phyloP scores from a whole-genome alignment of 345 rosid species.

The Aquilaria sinensis region DNA sequence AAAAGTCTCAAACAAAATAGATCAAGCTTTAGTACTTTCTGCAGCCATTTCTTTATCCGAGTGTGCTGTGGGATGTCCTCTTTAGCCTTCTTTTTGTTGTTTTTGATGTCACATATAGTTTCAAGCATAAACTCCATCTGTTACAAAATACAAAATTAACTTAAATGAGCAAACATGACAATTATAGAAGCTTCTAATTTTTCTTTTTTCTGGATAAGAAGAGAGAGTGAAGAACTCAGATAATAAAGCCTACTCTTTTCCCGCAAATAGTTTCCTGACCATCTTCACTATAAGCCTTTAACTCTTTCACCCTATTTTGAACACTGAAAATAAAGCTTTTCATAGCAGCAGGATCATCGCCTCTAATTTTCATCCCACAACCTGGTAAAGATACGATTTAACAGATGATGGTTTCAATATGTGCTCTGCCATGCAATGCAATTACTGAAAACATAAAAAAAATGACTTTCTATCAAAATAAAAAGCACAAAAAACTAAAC shows the following conservation, averaged over 20 bases:
- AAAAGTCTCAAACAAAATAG: neutral
- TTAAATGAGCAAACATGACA: slow-evolving; percentile 1
- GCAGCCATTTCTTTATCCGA: slow-evolving; percentile 90
- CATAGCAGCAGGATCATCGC: slow-evolving; percentile 87
- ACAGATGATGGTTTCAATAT: slow-evolving; percentile 6
- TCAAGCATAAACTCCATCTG: slow-evolving; percentile 99
- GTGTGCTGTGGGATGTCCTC: slow-evolving; percentile 66
- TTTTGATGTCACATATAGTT: slow-evolving; percentile 83
- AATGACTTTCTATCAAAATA: too few relatives aligned
- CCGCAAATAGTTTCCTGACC: slow-evolving; percentile 34
- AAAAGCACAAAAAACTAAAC: too few relatives aligned
- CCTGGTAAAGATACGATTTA: slow-evolving; percentile 29
- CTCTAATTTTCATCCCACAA: slow-evolving; percentile 93
- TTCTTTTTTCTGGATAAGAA: neutral
- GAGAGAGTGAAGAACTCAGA: neutral
- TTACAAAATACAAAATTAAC: slow-evolving; percentile 8
- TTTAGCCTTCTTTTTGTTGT: slow-evolving; percentile 71
- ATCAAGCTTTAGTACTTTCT: slow-evolving; percentile 46
- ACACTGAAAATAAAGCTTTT: slow-evolving; percentile 67
- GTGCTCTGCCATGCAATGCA: slow-evolving; percentile 6
- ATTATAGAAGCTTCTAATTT: neutral
- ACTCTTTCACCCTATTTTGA: slow-evolving; percentile 65
- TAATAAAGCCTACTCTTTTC: slow-evolving; percentile 44
- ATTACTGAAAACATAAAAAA: too few relatives aligned
- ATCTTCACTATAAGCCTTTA: slow-evolving; percentile 48